phyloP scores from a whole-genome alignment of 164 flowering plant genomes.

The Annona squamosa region DNA sequence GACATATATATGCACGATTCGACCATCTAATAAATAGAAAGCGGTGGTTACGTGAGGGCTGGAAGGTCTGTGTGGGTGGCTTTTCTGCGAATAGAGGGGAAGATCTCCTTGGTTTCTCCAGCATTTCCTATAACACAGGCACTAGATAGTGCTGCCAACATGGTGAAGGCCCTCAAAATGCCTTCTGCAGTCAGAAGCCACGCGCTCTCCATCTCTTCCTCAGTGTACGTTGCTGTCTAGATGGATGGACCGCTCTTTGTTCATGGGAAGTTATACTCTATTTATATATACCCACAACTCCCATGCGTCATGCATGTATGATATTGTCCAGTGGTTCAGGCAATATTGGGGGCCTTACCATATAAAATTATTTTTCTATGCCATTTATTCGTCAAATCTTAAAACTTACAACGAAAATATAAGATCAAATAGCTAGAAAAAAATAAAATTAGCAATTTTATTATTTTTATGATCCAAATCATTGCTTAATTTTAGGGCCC shows the following conservation, averaged over 20 bases:
- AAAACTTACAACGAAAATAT: no score
- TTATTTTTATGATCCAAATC: no score
- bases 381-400: no score
- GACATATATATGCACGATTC: background rate
- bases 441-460: no score
- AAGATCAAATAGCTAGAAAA: no score
- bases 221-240: background rate
- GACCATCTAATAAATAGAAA: background rate
- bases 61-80: conserved; percentile 45
- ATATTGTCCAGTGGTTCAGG: no score
- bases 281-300: no score
- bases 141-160: conserved; percentile 20
- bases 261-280: no score
- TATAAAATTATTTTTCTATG: no score
- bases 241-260: background rate
- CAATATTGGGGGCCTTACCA: no score
- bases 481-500: no score
- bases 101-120: conserved; percentile 35
- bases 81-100: conserved; percentile 14
- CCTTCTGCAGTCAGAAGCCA: conserved; percentile 16
- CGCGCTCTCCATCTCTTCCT: conserved; percentile 4
- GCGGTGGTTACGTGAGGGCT: conserved; percentile 35
- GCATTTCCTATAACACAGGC: conserved; percentile 43
- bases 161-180: conserved; percentile 25
- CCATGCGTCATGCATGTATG: no score